These are phyloP conservation scores for Golubevia sp. DNA, from an alignment of 1,284 basidiomycete genomes.

Conservation along the genomic window DNA sequence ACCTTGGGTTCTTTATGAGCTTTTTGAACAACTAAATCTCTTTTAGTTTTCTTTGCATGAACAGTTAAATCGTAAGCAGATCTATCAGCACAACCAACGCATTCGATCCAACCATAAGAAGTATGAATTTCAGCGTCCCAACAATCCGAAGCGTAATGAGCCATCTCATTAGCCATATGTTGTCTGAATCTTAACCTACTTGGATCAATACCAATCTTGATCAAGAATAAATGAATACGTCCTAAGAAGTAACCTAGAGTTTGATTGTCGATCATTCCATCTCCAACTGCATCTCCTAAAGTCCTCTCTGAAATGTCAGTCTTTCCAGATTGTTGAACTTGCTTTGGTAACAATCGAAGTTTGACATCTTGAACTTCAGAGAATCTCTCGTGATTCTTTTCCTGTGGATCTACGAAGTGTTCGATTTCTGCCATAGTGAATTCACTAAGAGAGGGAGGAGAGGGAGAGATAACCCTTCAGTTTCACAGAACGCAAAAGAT, in stretches of 20 bases:
- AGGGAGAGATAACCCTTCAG: not conserved
- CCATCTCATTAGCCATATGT: slow-evolving; percentile 62
- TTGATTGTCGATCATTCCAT: slow-evolving; percentile 60
- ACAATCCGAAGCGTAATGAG: slow-evolving; percentile 61
- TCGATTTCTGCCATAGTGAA: slow-evolving; percentile 62
- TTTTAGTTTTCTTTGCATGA: slow-evolving; percentile 54
- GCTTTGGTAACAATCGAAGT: slow-evolving; percentile 53
- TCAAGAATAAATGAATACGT: slow-evolving; percentile 59
- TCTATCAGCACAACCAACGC: slow-evolving; percentile 60
- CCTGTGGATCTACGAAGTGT: slow-evolving; percentile 60
- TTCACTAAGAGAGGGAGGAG: slow-evolving; percentile 12
- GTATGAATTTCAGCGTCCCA: slow-evolving; percentile 61
- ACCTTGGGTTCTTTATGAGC: slow-evolving; percentile 57
- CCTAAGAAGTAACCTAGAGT: slow-evolving; percentile 61
- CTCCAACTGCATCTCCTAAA: slow-evolving; percentile 54
- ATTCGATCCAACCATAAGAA: slow-evolving; percentile 61
- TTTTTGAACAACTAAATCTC: slow-evolving; percentile 51
- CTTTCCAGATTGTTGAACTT: slow-evolving; percentile 53
- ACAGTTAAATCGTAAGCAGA: slow-evolving; percentile 59
- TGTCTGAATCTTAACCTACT: slow-evolving; percentile 57
- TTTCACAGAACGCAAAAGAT: not conserved
- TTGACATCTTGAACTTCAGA: slow-evolving; percentile 45
- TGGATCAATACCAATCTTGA: slow-evolving; percentile 58
- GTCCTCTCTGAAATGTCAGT: slow-evolving; percentile 39
- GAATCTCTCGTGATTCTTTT: slow-evolving; percentile 59